These are phyloP conservation scores for Aegilops longissima DNA, from an alignment of 176 grass and related monocot species.

Conservation along the genomic window DNA sequence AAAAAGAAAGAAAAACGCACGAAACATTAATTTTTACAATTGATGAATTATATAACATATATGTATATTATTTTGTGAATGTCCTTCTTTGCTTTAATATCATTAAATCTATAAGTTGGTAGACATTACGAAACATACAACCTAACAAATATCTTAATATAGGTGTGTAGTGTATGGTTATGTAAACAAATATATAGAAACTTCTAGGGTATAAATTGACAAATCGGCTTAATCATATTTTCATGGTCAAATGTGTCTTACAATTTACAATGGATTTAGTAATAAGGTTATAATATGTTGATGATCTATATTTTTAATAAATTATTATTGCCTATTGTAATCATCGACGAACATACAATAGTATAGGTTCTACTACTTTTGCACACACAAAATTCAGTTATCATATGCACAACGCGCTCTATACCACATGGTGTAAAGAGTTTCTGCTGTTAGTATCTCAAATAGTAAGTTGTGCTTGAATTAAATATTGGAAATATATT, in stretches of 20 bases:
- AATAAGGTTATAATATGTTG: not conserved
- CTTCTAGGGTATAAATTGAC: not conserved
- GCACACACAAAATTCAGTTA: too few relatives aligned
- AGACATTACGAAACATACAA: not conserved
- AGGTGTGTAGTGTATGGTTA: not conserved
- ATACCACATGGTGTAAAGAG: too few relatives aligned
- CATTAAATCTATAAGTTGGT: not conserved
- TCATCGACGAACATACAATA: too few relatives aligned
- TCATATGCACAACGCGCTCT: too few relatives aligned
- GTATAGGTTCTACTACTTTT: too few relatives aligned
- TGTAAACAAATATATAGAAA: not conserved
- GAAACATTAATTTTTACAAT: not conserved
- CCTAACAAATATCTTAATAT: not conserved
- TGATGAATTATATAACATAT: not conserved
- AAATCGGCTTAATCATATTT: not conserved
- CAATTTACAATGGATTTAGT: not conserved
- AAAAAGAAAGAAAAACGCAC: not conserved
- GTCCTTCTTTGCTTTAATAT: not conserved
- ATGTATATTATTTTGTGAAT: not conserved
- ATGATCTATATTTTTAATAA: not conserved
- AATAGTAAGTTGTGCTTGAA: too few relatives aligned
- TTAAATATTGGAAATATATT: too few relatives aligned
- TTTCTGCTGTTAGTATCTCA: too few relatives aligned
- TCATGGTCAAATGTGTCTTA: not conserved
- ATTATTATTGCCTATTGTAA: too few relatives aligned